Evolutionary conservation across 176 grass and related monocot genomes (phyloP), one percentile per base, ranked within the genome.

Genomic region (Chrysopogon serrulatus): DNA sequence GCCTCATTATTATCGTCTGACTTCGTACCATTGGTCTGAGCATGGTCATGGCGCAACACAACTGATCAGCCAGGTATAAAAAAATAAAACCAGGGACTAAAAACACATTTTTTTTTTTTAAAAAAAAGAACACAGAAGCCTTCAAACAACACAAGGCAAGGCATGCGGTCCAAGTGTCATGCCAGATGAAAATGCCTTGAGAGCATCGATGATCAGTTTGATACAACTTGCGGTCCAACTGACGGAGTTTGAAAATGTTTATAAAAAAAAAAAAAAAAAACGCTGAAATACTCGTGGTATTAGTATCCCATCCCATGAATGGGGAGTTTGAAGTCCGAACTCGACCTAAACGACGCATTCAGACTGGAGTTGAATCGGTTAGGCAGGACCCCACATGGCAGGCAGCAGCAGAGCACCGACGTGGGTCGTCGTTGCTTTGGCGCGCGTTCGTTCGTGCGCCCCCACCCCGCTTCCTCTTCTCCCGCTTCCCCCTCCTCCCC

Each of bases 381-480:
- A 16, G 68, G 41, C 17, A 44, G 42, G 43, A 48, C 43, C 42
- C 71, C 43, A 49, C 71, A 73, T 32, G 71, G 41, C 70, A 73
- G 40, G 0, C 0, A 42, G n/a, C n/a, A n/a, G 23, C 24, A 15
- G 12, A 16, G 65, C 65, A 68, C 34, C 3, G 3, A 5, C 9
- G 17, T 18, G 18, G 67, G 67, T 42, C 15, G 28, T 33, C 6
- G 68, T 8, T 37, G 36, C 4, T 47, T 74, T 74, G 72, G 71
- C 71, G 71, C 44, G 71, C 28, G 28, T 23, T 4, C 9, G 33
- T 62, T 68, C 65, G 79, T 71, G 79, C 79, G 36, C 36, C 10
- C 10, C 65, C 80, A 72, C 80, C 80, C 13, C 68, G 21, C 5
- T 6, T 33, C 80, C 79, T 82, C 77, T 33, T 31, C 76, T 30